Evolutionary conservation across 2,329 filamentous ascomycete genomes (phyloP).

Genomic region (Ophiocordyceps sinensis): DNA sequence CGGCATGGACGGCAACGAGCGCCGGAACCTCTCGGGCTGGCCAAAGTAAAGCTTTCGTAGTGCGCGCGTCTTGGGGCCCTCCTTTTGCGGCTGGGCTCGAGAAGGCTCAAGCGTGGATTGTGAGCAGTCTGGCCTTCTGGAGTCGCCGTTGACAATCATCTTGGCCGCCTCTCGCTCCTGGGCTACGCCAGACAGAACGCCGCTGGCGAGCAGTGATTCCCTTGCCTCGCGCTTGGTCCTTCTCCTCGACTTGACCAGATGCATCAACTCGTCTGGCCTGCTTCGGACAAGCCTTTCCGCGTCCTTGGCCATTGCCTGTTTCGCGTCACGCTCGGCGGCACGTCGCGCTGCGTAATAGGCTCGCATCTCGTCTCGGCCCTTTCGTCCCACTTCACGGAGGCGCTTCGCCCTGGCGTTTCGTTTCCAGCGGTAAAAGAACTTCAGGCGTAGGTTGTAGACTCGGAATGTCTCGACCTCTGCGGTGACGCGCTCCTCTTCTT

Average conservation of each 20-base stretch:
- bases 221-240: conserved; percentile 16
- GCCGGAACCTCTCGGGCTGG: conserved; percentile 18
- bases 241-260: conserved; percentile 17
- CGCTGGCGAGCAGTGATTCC: conserved; percentile 25
- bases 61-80: conserved; percentile 20
- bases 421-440: conserved; percentile 43
- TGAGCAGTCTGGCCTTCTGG: conserved; percentile 7
- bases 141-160: conserved; percentile 18
- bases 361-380: conserved; percentile 35
- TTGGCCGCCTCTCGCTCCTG: conserved; percentile 21
- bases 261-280: conserved; percentile 17
- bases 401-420: conserved; percentile 31
- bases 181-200: conserved; percentile 24
- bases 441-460: conserved; percentile 33
- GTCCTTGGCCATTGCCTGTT: conserved; percentile 17
- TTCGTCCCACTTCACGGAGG: conserved; percentile 33
- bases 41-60: conserved; percentile 19
- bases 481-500: conserved; percentile 32
- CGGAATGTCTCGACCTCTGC: conserved; percentile 33
- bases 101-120: conserved; percentile 9
- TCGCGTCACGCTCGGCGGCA: conserved; percentile 15
- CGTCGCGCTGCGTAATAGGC: conserved; percentile 27
- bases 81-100: conserved; percentile 4
- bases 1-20: conserved; percentile 22
- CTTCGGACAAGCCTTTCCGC: conserved; percentile 10